phyloP scores from a whole-genome alignment of 305 asterid species.

The Fraxinus greggii region DNA sequence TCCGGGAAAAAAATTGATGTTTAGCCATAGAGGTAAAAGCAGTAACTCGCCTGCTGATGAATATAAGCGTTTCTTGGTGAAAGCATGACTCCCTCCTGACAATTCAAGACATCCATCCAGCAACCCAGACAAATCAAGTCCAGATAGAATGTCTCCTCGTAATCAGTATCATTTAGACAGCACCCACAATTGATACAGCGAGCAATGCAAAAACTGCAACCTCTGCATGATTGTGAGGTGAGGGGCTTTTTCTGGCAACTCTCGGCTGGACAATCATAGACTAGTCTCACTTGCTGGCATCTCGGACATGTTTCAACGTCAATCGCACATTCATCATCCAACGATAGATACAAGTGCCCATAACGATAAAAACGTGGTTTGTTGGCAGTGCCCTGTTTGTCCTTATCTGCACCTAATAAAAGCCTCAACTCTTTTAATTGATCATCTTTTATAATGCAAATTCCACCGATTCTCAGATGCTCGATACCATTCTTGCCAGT shows the following conservation, averaged over 20 bases:
- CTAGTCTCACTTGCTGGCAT: constrained; percentile 56
- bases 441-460: constrained; percentile 33
- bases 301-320: constrained; percentile 72
- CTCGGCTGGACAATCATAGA: constrained; percentile 71
- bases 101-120: constrained; percentile 28
- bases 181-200: constrained; percentile 70
- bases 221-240: constrained; percentile 51
- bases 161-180: constrained; percentile 51
- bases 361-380: constrained; percentile 42
- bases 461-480: constrained; percentile 43
- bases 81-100: constrained; percentile 30
- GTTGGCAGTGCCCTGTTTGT: constrained; percentile 21
- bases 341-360: constrained; percentile 47
- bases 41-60: constrained; percentile 41
- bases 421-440: constrained; percentile 45
- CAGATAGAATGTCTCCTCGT: constrained; percentile 57
- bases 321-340: constrained; percentile 59
- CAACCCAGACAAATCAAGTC: constrained; percentile 57
- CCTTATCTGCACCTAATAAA: constrained; percentile 39
- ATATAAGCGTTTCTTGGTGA: constrained; percentile 27
- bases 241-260: constrained; percentile 45
- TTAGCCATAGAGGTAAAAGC: constrained; percentile 39
- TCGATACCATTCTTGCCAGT: constrained; percentile 42
- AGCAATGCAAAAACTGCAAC: constrained; percentile 57
- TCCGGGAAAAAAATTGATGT: neutral